phyloP scores from a whole-genome alignment of 139 green algal species.

The Pseudopediastrum boryanum region DNA sequence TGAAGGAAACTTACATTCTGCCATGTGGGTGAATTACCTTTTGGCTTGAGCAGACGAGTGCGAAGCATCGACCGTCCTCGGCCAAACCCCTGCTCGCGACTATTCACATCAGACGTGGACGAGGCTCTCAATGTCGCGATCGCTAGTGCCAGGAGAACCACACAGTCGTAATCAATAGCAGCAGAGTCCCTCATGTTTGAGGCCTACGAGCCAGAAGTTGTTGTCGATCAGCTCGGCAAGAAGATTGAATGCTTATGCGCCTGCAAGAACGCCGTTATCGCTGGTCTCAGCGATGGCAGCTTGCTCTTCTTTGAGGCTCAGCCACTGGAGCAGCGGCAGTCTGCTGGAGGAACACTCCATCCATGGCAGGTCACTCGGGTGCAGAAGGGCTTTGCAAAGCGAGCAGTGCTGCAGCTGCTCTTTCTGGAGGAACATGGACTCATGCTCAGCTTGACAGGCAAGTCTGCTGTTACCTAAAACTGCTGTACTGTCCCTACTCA shows the following conservation, averaged over 20 bases:
- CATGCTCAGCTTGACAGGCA: slow-evolving; percentile 38
- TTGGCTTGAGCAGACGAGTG: too few species aligned
- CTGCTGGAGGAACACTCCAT: not conserved
- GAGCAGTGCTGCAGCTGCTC: slow-evolving; percentile 31
- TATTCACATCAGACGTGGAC: too few species aligned
- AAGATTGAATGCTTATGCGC: slow-evolving; percentile 39
- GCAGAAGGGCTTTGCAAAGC: slow-evolving; percentile 32
- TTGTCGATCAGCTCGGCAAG: slow-evolving; percentile 48
- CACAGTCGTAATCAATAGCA: not conserved
- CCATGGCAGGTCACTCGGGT: slow-evolving; percentile 38
- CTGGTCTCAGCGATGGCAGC: slow-evolving; percentile 48
- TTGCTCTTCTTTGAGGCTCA: slow-evolving; percentile 44
- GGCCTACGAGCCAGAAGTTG: slow-evolving; percentile 35
- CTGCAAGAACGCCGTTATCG: slow-evolving; percentile 26
- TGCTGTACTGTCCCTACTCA: not conserved
- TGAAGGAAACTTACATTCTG: too few species aligned
- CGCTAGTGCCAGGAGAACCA: too few species aligned
- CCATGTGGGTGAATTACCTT: too few species aligned
- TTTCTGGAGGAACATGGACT: slow-evolving; percentile 10
- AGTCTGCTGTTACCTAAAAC: not conserved
- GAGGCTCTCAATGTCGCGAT: too few species aligned
- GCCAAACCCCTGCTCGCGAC: too few species aligned
- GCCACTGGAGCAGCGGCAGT: not conserved
- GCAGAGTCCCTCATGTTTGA: slow-evolving; percentile 14
- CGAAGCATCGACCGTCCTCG: too few species aligned